Conservation (phyloP, 108 stramenopile genomes). For the Nitzschia sp. region DNA sequence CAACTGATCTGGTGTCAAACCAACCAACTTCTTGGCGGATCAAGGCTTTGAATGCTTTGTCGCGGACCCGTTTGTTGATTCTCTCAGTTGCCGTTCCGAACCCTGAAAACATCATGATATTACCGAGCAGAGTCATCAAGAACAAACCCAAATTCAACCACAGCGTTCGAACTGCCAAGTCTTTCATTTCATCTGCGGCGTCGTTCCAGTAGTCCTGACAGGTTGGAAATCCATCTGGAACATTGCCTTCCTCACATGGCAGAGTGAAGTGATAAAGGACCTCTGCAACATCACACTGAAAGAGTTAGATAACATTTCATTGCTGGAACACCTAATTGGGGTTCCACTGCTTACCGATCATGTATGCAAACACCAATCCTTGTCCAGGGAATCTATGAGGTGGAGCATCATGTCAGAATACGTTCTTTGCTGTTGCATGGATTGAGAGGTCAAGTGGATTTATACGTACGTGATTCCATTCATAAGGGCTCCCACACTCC, state of each 20-base stretch:
- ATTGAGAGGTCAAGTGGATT: no score
- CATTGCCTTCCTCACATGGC: constrained; percentile 29
- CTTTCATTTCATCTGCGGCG: constrained; percentile 38
- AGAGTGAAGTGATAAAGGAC: constrained; percentile 38
- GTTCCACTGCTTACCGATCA: constrained; percentile 45
- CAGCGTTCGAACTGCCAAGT: constrained; percentile 29
- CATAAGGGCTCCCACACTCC: constrained; percentile 47
- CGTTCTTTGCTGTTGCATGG: no score
- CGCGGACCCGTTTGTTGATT: constrained; percentile 67
- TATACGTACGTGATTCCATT: constrained; percentile 24
- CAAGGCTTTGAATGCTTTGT: constrained; percentile 47
- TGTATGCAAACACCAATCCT: constrained; percentile 56
- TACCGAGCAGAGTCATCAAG: constrained; percentile 39
- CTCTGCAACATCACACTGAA: constrained; percentile 9
- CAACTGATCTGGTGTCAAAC: constrained; percentile 48
- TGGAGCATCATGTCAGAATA: background rate
- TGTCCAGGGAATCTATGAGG: constrained; percentile 53
- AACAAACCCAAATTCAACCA: constrained; percentile 37
- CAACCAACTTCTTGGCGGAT: constrained; percentile 57
- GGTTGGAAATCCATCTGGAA: constrained; percentile 12
- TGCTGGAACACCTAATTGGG: background rate
- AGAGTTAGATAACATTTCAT: background rate
- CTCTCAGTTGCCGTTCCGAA: constrained; percentile 60
- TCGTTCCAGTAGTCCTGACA: constrained; percentile 51
- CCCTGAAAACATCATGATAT: constrained; percentile 45